Percentiles rank a stretch among this genome's conserved stretches.
phyloP scores from a whole-genome alignment of 140 eudicot species.

The Erigeron philadelphicus region DNA sequence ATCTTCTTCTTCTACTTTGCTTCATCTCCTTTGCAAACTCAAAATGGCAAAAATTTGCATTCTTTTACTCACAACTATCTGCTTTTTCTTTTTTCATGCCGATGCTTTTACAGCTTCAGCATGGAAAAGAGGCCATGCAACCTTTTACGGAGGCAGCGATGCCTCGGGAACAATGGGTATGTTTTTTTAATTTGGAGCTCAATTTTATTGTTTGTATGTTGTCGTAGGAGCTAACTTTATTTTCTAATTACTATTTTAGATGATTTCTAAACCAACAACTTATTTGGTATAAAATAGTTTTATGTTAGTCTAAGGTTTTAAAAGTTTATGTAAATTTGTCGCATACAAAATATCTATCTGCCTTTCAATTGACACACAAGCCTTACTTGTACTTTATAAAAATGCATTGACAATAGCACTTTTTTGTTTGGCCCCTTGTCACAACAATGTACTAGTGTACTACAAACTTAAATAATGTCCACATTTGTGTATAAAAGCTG shows the following conservation, averaged over 20 bases:
- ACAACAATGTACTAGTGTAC: not conserved
- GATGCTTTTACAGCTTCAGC: slow-evolving; percentile 57
- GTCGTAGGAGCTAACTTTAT: not conserved
- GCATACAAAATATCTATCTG: too few relatives aligned
- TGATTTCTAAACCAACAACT: too few relatives aligned
- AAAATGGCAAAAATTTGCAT: slow-evolving; percentile 37
- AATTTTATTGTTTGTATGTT: not conserved
- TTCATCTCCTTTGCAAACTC: not conserved
- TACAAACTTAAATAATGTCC: too few relatives aligned
- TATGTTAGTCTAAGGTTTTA: too few relatives aligned
- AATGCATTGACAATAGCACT: too few relatives aligned
- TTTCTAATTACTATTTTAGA: not conserved
- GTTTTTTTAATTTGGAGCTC: slow-evolving; percentile 4
- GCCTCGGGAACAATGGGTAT: slow-evolving; percentile 99
- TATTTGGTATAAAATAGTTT: too few relatives aligned
- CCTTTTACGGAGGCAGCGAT: slow-evolving; percentile 88
- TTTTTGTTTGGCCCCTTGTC: not conserved
- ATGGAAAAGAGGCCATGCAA: slow-evolving; percentile 68
- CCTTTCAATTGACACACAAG: too few relatives aligned
- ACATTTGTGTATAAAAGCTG: too few relatives aligned
- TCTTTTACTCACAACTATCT: slow-evolving; percentile 25
- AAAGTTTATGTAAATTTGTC: too few relatives aligned
- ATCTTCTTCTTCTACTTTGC: slow-evolving; percentile 24
- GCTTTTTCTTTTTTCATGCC: slow-evolving; percentile 28
- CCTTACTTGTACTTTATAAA: too few relatives aligned